Evolutionary conservation across 2,329 filamentous ascomycete genomes (phyloP), one percentile per base, ranked within the genome.

Genomic region (Aureobasidium sp.): DNA sequence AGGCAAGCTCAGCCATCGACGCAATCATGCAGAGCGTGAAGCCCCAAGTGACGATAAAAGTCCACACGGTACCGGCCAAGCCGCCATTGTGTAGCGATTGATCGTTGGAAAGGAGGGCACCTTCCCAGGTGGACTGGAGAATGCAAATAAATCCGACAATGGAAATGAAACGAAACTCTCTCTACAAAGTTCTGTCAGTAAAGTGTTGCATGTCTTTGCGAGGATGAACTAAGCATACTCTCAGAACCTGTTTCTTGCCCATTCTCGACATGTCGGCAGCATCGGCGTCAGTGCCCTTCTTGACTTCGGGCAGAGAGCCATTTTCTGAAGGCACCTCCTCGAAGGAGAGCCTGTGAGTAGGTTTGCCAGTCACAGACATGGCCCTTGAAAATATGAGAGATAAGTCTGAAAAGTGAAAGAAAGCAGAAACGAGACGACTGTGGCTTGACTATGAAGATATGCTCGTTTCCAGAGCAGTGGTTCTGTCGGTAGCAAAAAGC

Each of bases 51-150:
- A 59, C 17, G 25, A 64, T 55, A n/a, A 57, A 63, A 36, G 37
- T 58, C 60, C 56, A 64, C 20, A 63, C 58, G 12, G 56, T 45
- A 5, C 63, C 63, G n/a, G 63, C 63, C 17, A 55, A 37, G 20
- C 63, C 63, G 15, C 63, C 63, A 36, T 64, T 61, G 48, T 55
- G n/a, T 12, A 62, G 25, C 5, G 49, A 45, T 37, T 62, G 44
- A 5, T 15, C 17, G 41, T 62, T 62, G 25, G 60, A 62, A 17
- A 64, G 25, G 7, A 64, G 60, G 20, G 63, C 52, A 29, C 77
- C 75, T 68, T 84, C 82, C 82, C 82, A 84, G 0, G 82, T 82
- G 53, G 78, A 77, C 66, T 82, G 77, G 39, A 82, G 74, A 25
- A 80, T 79, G 64, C 79, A 79, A n/a, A 78, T 77, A 63, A 83